Conservation (phyloP, 345 rosid species). For the Eucalyptus sideroxylon region DNA sequence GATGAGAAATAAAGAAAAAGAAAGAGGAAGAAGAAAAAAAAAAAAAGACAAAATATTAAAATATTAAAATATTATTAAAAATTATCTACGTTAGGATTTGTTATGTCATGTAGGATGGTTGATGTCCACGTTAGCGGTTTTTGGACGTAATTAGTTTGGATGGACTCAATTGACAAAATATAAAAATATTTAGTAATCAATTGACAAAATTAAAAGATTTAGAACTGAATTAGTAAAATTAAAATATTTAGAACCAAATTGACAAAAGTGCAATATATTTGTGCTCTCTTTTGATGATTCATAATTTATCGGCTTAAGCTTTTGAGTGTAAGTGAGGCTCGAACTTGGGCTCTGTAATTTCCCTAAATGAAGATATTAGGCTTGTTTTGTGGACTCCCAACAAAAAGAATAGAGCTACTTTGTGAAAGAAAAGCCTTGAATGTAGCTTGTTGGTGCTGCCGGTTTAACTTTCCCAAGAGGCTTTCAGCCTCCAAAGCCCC, state of each 20-base stretch:
- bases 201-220: too few relatives aligned
- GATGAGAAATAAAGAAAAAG: too few relatives aligned
- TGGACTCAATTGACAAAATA: too few relatives aligned
- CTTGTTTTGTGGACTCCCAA: background rate
- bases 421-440: background rate
- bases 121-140: accelerated
- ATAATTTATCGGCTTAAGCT: background rate
- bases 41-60: accelerated
- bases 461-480: too few relatives aligned
- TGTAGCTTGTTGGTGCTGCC: background rate
- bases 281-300: too few relatives aligned
- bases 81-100: accelerated
- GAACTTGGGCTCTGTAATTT: background rate
- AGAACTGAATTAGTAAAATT: accelerated
- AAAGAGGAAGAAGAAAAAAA: too few relatives aligned
- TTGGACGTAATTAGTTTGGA: accelerated
- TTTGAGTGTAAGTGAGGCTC: background rate
- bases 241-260: too few relatives aligned
- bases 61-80: too few relatives aligned
- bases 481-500: too few relatives aligned
- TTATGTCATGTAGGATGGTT: too few relatives aligned
- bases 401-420: background rate
- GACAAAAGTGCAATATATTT: too few relatives aligned
- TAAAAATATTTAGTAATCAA: too few relatives aligned
- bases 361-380: background rate